Percentiles rank a stretch among this genome's conserved stretches.
These are phyloP conservation scores for Colletotrichum liriopes DNA, from an alignment of 2,329 filamentous ascomycete genomes.

Conservation along the genomic window DNA sequence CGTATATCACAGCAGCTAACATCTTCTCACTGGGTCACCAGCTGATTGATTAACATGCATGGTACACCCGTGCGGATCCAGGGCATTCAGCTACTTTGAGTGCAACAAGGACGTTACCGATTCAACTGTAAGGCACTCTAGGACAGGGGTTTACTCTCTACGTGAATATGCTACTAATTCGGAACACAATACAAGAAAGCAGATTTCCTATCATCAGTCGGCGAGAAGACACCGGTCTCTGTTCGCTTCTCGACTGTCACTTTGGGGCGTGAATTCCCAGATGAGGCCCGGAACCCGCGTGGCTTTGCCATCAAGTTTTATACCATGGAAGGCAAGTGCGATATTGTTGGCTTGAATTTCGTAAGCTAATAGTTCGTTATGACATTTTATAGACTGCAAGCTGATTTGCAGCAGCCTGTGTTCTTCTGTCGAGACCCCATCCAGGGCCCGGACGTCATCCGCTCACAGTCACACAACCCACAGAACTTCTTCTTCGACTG, in stretches of 20 bases:
- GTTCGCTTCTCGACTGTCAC: constrained; percentile 80
- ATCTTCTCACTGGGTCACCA: neutral
- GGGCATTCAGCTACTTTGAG: constrained; percentile 61
- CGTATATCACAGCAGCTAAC: constrained; percentile 44
- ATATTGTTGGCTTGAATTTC: constrained; percentile 64
- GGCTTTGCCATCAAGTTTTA: constrained; percentile 68
- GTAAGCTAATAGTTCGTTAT: neutral
- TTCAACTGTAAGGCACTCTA: constrained; percentile 49
- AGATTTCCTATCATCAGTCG: constrained; percentile 60
- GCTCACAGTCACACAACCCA: constrained; percentile 62
- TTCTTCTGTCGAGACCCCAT: constrained; percentile 67
- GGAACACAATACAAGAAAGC: constrained; percentile 50
- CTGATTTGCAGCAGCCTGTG: neutral
- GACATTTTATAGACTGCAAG: neutral
- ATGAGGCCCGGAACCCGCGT: constrained; percentile 73
- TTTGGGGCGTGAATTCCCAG: constrained; percentile 77
- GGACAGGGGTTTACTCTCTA: neutral
- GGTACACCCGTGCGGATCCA: constrained; percentile 57
- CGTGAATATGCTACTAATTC: neutral
- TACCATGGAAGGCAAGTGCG: constrained; percentile 50
- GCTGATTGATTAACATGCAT: constrained; percentile 23
- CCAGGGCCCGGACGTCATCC: constrained; percentile 63
- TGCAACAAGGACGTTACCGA: constrained; percentile 65
- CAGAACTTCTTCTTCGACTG: constrained; percentile 65
- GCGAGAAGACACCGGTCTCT: constrained; percentile 73